Evolutionary conservation across 352 stramenopile species (phyloP).

Genomic region (Pythium brassicae): DNA sequence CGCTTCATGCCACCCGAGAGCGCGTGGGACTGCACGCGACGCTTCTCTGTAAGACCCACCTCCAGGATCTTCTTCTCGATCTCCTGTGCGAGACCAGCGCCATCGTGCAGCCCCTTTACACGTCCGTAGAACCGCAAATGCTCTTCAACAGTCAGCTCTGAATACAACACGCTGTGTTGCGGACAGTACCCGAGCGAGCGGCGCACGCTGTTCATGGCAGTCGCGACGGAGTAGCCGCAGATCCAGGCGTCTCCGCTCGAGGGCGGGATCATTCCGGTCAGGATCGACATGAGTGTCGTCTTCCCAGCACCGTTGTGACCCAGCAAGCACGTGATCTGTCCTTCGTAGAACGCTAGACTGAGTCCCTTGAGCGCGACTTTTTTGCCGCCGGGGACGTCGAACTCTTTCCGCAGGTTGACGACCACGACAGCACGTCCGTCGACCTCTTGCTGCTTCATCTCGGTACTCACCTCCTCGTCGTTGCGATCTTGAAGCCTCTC

Average conservation of each 20-base stretch:
- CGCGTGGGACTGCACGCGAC: conserved; percentile 34
- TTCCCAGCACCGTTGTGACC: conserved; percentile 96
- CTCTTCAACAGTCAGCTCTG: conserved; percentile 93
- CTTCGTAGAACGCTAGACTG: conserved; percentile 87
- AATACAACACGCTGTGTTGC: conserved; percentile 97
- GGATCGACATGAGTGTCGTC: conserved; percentile 78
- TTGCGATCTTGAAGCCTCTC: background rate
- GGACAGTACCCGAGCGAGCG: conserved; percentile 94
- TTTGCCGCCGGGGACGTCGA: conserved; percentile 44
- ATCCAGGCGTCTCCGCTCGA: conserved; percentile 56
- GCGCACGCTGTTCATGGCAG: conserved; percentile 86
- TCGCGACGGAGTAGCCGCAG: conserved; percentile 42
- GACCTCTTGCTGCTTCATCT: conserved; percentile 49
- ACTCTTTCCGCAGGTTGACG: conserved; percentile 62
- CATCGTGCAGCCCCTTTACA: conserved; percentile 80
- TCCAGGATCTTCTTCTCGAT: conserved; percentile 73
- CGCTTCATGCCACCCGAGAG: conserved; percentile 81
- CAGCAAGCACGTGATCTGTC: conserved; percentile 92
- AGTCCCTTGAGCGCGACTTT: conserved; percentile 90
- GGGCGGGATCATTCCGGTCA: conserved; percentile 66
- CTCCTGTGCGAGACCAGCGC: conserved; percentile 11
- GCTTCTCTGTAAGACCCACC: conserved; percentile 90
- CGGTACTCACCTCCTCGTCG: conserved; percentile 26
- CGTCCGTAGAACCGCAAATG: conserved; percentile 93
- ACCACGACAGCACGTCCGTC: conserved; percentile 60